Percentiles rank a stretch among this genome's conserved stretches.
Conservation (phyloP, 225 moss, liverwort and hornwort genomes). For the Neckera pumila region DNA sequence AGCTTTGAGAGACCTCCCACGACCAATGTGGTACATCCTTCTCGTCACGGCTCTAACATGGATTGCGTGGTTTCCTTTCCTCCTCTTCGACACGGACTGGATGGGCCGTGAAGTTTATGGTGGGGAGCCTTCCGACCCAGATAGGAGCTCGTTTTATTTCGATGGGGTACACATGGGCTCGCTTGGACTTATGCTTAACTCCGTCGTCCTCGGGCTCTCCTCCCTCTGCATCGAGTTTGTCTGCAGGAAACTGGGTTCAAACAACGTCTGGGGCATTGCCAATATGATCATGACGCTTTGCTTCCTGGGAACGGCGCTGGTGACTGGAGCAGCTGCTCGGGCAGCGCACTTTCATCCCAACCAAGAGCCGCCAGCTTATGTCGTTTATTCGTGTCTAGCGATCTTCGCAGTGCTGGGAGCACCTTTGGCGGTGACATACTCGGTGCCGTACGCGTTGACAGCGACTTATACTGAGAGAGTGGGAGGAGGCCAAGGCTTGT, state of each 20-base stretch:
- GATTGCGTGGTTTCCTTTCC: conserved; percentile 94
- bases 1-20: conserved; percentile 59
- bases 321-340: conserved; percentile 31
- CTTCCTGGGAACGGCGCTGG: conserved; percentile 55
- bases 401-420: conserved; percentile 63
- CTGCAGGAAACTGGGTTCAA: conserved; percentile 60
- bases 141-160: conserved; percentile 22
- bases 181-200: conserved; percentile 64
- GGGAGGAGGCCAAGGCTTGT: conserved; percentile 84
- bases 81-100: conserved; percentile 95
- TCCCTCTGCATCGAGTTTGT: conserved; percentile 62
- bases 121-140: conserved; percentile 24
- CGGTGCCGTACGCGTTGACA: conserved; percentile 75
- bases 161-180: conserved; percentile 79
- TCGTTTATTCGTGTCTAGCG: conserved; percentile 35
- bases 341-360: background rate
- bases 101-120: conserved; percentile 93
- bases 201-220: conserved; percentile 57
- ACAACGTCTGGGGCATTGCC: conserved; percentile 72
- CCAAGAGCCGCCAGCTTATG: conserved; percentile 22
- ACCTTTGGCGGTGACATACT: conserved; percentile 78
- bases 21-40: conserved; percentile 82
- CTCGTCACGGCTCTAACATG: conserved; percentile 74
- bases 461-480: conserved; percentile 73
- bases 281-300: conserved; percentile 58